Conservation (phyloP, 176 grass and related monocot species). For the Oryza nivara region DNA sequence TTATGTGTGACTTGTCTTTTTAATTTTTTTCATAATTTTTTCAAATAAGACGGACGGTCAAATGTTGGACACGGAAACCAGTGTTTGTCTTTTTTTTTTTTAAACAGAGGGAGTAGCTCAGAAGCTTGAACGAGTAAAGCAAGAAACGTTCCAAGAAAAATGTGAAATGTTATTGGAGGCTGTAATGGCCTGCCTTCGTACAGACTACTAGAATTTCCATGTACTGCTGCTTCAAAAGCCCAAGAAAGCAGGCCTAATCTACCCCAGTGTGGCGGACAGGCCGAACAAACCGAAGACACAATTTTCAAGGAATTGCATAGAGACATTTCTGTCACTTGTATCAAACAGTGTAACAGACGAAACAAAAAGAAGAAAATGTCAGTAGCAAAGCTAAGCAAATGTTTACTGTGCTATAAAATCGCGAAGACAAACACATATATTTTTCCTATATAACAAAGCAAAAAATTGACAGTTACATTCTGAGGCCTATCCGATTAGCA, state of each 20-base stretch:
- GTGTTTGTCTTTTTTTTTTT: too few relatives aligned
- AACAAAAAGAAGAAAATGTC: background rate
- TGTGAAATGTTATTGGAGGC: background rate
- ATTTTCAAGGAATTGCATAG: too few relatives aligned
- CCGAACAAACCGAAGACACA: background rate
- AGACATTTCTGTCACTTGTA: background rate
- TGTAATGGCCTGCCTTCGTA: background rate
- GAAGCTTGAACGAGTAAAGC: background rate
- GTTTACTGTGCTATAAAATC: conserved; percentile 2
- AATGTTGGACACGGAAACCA: too few relatives aligned
- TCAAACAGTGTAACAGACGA: background rate
- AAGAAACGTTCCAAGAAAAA: background rate
- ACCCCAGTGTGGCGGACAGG: background rate
- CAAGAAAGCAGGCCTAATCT: background rate
- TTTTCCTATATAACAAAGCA: conserved; percentile 15
- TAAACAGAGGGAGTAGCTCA: background rate
- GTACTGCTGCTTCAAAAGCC: background rate
- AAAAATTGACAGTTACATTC: conserved; percentile 34
- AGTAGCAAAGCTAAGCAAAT: background rate
- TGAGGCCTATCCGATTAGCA: conserved; percentile 36
- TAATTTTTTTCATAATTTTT: too few relatives aligned
- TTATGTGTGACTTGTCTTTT: too few relatives aligned
- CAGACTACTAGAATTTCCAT: background rate
- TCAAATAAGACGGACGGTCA: too few relatives aligned
- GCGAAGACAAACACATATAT: background rate